Percentiles rank a stretch among this genome's conserved stretches.
These are phyloP conservation scores for Pythium insidiosum DNA, from an alignment of 352 stramenopile species.

Conservation along the genomic window DNA sequence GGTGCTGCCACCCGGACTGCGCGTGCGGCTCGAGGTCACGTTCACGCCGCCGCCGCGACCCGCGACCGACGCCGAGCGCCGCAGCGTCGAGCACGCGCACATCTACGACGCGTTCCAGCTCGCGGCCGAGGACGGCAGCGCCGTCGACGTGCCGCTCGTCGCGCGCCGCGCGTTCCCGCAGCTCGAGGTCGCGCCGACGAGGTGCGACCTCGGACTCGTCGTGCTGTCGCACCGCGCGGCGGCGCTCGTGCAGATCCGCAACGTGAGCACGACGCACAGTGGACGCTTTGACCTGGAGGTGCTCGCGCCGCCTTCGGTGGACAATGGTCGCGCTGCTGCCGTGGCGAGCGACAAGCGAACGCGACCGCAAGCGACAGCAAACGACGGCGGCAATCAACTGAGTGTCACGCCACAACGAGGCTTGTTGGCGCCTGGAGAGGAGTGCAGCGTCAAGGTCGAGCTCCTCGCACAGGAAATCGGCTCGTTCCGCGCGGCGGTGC, in stretches of 20 bases:
- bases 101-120: slow-evolving; percentile 59
- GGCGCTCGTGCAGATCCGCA: slow-evolving; percentile 42
- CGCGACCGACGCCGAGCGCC: not conserved
- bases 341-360: not conserved
- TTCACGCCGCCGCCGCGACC: slow-evolving; percentile 23
- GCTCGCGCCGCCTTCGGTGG: slow-evolving; percentile 3
- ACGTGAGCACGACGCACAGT: slow-evolving; percentile 27
- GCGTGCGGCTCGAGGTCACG: slow-evolving; percentile 49
- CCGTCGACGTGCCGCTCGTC: slow-evolving; percentile 51
- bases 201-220: slow-evolving; percentile 61
- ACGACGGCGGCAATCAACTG: not conserved
- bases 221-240: slow-evolving; percentile 49
- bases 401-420: not conserved
- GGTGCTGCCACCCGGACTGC: slow-evolving; percentile 50
- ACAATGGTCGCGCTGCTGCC: not conserved
- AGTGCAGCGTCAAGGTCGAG: slow-evolving; percentile 41
- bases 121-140: slow-evolving; percentile 44
- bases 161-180: slow-evolving; percentile 43
- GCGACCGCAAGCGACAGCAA: no score
- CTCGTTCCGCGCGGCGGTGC: slow-evolving; percentile 30
- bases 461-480: slow-evolving; percentile 24
- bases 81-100: slow-evolving; percentile 18
- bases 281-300: slow-evolving; percentile 49
- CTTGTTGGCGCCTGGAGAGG: slow-evolving; percentile 19
- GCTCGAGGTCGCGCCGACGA: slow-evolving; percentile 37